Evolutionary conservation across 768 basidiomycete species (phyloP).

Genomic region (Boletus fagicola): DNA sequence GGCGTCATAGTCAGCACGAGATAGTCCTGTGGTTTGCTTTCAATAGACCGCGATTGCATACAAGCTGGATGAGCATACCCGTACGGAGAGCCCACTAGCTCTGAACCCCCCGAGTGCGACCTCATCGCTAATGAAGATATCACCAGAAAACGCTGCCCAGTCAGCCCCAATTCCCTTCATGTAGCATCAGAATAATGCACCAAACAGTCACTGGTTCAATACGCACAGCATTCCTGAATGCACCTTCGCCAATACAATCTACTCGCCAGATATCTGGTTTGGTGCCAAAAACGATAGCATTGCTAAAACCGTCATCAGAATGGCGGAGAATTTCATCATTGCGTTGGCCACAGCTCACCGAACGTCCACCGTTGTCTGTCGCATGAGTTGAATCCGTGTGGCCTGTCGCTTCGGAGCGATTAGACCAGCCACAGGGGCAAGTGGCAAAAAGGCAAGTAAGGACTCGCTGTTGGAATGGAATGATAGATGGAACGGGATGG

Average conservation of each 20-base stretch:
- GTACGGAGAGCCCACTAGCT: conserved; percentile 61
- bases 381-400: conserved; percentile 60
- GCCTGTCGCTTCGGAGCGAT: conserved; percentile 29
- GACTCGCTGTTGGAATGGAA: conserved; percentile 56
- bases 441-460: conserved; percentile 59
- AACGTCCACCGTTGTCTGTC: conserved; percentile 69
- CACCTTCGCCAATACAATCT: conserved; percentile 62
- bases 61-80: conserved; percentile 40
- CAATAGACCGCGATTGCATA: conserved; percentile 1
- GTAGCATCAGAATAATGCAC: conserved; percentile 3
- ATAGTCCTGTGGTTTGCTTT: conserved; percentile 51
- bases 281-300: conserved; percentile 45
- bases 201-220: neutral
- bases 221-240: conserved; percentile 56
- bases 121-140: conserved; percentile 49
- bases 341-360: conserved; percentile 31
- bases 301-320: conserved; percentile 35
- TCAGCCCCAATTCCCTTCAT: conserved; percentile 60
- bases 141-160: conserved; percentile 61
- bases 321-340: neutral
- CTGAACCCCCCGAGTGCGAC: conserved; percentile 62
- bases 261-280: conserved; percentile 72
- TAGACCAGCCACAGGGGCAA: conserved; percentile 45
- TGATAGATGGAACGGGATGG: conserved; percentile 67
- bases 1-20: conserved; percentile 61